Percentiles rank a stretch among this genome's conserved stretches.
phyloP scores from a whole-genome alignment of 176 grass and related monocot species.

The Luzula sylvatica region DNA sequence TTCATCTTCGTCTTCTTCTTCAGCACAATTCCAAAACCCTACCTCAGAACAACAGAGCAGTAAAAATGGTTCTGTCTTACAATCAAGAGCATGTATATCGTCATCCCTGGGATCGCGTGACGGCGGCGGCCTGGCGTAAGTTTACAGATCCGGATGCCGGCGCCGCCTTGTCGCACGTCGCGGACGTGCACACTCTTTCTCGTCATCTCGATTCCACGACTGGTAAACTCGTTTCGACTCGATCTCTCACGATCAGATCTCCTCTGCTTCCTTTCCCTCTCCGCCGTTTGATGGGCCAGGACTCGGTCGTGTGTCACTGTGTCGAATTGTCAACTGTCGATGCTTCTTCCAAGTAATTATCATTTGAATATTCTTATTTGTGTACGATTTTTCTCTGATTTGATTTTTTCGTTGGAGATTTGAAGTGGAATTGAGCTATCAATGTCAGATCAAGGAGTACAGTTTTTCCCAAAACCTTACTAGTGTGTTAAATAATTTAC shows the following conservation, averaged over 20 bases:
- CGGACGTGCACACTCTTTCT: constrained; percentile 80
- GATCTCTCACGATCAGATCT: constrained; percentile 71
- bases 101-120: constrained; percentile 96
- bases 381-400: not conserved
- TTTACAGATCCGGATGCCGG: constrained; percentile 79
- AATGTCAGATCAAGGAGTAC: no score
- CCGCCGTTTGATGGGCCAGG: constrained; percentile 61
- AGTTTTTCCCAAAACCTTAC: no score
- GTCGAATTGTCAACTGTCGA: constrained; percentile 73
- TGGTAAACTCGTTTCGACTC: constrained; percentile 56
- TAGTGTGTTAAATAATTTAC: no score
- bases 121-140: constrained; percentile 89
- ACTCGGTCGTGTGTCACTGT: constrained; percentile 80
- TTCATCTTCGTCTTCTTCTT: not conserved
- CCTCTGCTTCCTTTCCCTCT: constrained; percentile 74
- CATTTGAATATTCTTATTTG: not conserved
- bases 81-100: constrained; percentile 85
- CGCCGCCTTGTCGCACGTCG: constrained; percentile 57
- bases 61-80: constrained; percentile 56
- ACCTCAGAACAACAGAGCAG: constrained; percentile 14
- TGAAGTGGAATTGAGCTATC: not conserved
- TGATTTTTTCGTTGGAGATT: not conserved
- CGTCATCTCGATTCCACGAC: constrained; percentile 34
- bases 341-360: constrained; percentile 21
- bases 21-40: constrained; percentile 7